A percentile compares a stretch with the other conserved stretches of the same genome.
phyloP scores from a whole-genome alignment of 2,329 filamentous ascomycete genomes.

The Aquanectria penicillioides region DNA sequence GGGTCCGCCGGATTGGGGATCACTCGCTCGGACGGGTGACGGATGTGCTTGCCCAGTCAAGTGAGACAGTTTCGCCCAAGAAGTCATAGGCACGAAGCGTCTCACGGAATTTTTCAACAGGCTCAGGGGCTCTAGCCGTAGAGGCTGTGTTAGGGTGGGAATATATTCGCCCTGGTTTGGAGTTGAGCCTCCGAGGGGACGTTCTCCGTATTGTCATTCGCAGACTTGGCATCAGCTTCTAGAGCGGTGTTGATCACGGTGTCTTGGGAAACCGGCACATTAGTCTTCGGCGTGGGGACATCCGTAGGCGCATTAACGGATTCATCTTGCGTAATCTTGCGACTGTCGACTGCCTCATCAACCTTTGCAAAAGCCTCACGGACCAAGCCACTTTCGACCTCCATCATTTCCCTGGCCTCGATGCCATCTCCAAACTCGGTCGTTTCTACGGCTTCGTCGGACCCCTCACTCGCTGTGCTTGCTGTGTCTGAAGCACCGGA shows the following conservation, averaged over 20 bases:
- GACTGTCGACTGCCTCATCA: too few relatives aligned
- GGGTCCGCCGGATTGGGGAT: not conserved
- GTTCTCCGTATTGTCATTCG: not conserved
- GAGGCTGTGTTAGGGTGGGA: too few relatives aligned
- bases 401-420: not conserved
- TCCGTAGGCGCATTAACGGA: not conserved
- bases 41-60: constrained; percentile 14
- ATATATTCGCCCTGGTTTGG: not conserved
- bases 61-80: constrained; percentile 36
- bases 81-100: constrained; percentile 36
- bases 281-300: not conserved
- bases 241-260: not conserved
- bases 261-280: not conserved
- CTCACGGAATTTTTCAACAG: constrained; percentile 38
- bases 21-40: not conserved
- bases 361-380: too few relatives aligned
- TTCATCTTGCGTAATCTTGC: not conserved
- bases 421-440: not conserved
- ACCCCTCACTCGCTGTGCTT: not conserved
- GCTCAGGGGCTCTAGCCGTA: not conserved
- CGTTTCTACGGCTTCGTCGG: not conserved
- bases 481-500: not conserved
- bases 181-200: not conserved
- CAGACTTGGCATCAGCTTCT: not conserved
- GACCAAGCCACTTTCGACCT: too few relatives aligned